Evolutionary conservation across 108 stramenopile species (phyloP).

Genomic region (Cyclotella baltica): DNA sequence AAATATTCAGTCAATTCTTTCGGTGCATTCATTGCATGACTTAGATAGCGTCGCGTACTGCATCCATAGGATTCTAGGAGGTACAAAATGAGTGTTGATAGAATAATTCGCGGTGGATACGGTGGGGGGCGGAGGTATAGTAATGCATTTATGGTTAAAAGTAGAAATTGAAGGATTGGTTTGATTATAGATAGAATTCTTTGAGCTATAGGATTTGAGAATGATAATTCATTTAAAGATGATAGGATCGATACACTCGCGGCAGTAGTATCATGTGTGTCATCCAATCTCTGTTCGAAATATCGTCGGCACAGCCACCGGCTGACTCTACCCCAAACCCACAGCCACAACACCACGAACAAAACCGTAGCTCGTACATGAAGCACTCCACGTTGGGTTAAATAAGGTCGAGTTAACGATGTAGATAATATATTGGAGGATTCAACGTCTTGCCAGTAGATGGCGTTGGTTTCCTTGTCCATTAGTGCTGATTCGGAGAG

Average conservation of each 20-base stretch:
- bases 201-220: conserved; percentile 18
- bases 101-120: conserved; percentile 47
- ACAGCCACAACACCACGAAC: conserved; percentile 39
- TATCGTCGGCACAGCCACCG: conserved; percentile 19
- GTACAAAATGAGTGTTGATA: conserved; percentile 60
- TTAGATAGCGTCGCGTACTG: conserved; percentile 73
- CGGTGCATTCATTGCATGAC: conserved; percentile 71
- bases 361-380: conserved; percentile 57
- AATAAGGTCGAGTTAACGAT: conserved; percentile 46
- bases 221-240: neutral
- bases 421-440: conserved; percentile 42
- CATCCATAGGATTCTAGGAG: conserved; percentile 79
- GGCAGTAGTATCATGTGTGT: neutral
- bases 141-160: conserved; percentile 36
- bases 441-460: conserved; percentile 80
- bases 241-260: conserved; percentile 5
- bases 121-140: conserved; percentile 50
- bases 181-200: conserved; percentile 13
- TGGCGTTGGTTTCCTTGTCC: conserved; percentile 78
- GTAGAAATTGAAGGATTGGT: conserved; percentile 40
- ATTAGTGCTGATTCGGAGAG: conserved; percentile 70
- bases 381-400: conserved; percentile 42
- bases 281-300: conserved; percentile 26
- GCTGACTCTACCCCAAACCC: conserved; percentile 49
- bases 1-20: conserved; percentile 69